phyloP scores from a whole-genome alignment of 805 yeast species.

The Pichia heedii region DNA sequence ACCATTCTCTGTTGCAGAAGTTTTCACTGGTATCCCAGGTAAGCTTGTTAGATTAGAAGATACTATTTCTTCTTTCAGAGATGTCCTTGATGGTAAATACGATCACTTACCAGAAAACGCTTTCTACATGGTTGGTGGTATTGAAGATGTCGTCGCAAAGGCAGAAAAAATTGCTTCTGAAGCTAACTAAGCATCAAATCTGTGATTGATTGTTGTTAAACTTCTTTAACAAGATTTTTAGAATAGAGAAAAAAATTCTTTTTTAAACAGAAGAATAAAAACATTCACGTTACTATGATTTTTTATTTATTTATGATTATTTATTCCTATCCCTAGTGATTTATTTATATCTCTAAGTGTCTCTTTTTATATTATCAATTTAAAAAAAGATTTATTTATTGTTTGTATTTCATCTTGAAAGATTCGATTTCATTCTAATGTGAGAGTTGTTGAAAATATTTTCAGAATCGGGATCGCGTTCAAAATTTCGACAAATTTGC shows the following conservation, averaged over 20 bases:
- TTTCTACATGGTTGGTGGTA: slow-evolving; percentile 99
- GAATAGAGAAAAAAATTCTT: background rate
- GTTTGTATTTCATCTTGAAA: slow-evolving; percentile 1
- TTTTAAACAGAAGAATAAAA: background rate
- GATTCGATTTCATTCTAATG: too few species aligned
- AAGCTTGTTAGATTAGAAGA: slow-evolving; percentile 94
- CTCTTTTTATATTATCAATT: slow-evolving; percentile 4
- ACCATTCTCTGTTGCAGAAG: slow-evolving; percentile 99
- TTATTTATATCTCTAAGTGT: slow-evolving; percentile 8
- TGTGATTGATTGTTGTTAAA: slow-evolving; percentile 7
- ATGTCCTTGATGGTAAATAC: slow-evolving; percentile 95
- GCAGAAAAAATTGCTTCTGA: slow-evolving; percentile 98
- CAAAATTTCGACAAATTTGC: too few species aligned
- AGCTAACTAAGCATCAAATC: slow-evolving; percentile 42
- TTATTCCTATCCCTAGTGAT: slow-evolving; percentile 12
- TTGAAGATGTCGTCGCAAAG: slow-evolving; percentile 96
- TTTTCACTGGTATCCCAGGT: slow-evolving; percentile 99
- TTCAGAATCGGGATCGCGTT: background rate
- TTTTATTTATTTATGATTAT: slow-evolving; percentile 10
- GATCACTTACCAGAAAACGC: slow-evolving; percentile 99
- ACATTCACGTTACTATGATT: slow-evolving; percentile 7
- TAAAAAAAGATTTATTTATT: slow-evolving; percentile 11
- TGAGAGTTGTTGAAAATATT: too few species aligned
- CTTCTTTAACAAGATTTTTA: background rate
- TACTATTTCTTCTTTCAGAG: slow-evolving; percentile 91